Conservation (phyloP, 345 rosid species). For the Salix suchowensis region DNA sequence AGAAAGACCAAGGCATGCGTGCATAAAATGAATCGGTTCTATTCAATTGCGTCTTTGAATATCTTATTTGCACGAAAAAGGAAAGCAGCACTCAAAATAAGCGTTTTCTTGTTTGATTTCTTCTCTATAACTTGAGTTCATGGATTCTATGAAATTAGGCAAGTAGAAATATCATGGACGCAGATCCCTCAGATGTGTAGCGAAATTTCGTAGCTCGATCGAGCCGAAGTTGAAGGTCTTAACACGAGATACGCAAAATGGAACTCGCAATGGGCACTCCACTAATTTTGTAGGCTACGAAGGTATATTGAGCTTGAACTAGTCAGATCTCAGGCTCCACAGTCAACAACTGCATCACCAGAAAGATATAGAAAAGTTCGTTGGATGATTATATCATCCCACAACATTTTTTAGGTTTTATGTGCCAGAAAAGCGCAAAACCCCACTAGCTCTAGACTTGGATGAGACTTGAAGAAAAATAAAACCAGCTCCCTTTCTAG, state of each 20-base stretch:
- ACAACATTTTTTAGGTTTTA: background rate
- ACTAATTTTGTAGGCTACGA: background rate
- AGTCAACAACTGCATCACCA: background rate
- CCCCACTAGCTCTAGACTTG: background rate
- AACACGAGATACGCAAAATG: background rate
- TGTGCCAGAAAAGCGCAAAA: background rate
- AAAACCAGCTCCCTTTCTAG: background rate
- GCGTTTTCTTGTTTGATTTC: background rate
- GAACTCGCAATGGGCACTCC: constrained; percentile 13
- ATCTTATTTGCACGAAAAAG: background rate
- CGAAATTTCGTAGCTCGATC: background rate
- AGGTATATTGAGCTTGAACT: too few relatives aligned
- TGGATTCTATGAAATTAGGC: background rate
- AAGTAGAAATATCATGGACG: background rate
- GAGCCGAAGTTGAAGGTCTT: background rate
- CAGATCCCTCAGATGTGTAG: background rate
- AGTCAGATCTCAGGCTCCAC: background rate
- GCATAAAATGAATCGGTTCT: background rate
- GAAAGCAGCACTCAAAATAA: background rate
- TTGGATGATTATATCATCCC: constrained; percentile 2
- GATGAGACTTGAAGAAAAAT: background rate
- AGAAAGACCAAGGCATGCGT: background rate
- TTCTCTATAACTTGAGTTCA: background rate
- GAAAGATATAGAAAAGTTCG: background rate
- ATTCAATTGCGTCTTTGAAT: background rate